Evolutionary conservation across 164 flowering plant genomes (phyloP).

Genomic region (Annona squamosa): DNA sequence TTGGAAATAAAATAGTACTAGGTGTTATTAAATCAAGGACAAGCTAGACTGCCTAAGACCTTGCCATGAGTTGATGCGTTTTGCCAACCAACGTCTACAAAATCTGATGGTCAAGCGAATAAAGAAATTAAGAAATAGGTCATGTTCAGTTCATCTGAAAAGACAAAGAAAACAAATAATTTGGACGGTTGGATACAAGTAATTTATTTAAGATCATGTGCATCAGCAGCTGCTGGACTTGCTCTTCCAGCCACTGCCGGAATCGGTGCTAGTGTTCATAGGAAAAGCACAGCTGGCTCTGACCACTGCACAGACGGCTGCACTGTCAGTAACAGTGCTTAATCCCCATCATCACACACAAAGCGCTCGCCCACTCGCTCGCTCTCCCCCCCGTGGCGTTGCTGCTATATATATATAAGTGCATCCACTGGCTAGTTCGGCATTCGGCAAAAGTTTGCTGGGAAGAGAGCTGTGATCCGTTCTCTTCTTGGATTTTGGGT

Average conservation of each 20-base stretch:
- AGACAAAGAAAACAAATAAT: no score
- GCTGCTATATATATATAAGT: constrained; percentile 6
- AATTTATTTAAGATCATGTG: no score
- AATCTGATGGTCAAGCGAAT: no score
- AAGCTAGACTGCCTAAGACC: no score
- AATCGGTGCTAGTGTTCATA: constrained; percentile 1
- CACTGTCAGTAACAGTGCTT: constrained; percentile 12
- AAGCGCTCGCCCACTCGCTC: constrained; percentile 1
- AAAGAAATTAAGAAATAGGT: no score
- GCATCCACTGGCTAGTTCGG: constrained; percentile 1
- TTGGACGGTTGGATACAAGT: no score
- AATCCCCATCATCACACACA: constrained; percentile 5
- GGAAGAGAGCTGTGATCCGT: constrained; percentile 1
- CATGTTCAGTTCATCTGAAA: no score
- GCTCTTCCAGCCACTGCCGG: not conserved
- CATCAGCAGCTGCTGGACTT: not conserved
- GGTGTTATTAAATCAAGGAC: no score
- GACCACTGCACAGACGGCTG: constrained; percentile 13
- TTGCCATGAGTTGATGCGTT: no score
- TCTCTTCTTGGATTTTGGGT: constrained; percentile 1
- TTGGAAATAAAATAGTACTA: no score
- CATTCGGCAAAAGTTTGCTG: constrained; percentile 4
- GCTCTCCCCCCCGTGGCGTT: constrained; percentile 4
- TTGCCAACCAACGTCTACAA: no score
- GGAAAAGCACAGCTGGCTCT: constrained; percentile 7